Evolutionary conservation across 345 rosid species (phyloP).

Genomic region (Hypericum androsaemum): DNA sequence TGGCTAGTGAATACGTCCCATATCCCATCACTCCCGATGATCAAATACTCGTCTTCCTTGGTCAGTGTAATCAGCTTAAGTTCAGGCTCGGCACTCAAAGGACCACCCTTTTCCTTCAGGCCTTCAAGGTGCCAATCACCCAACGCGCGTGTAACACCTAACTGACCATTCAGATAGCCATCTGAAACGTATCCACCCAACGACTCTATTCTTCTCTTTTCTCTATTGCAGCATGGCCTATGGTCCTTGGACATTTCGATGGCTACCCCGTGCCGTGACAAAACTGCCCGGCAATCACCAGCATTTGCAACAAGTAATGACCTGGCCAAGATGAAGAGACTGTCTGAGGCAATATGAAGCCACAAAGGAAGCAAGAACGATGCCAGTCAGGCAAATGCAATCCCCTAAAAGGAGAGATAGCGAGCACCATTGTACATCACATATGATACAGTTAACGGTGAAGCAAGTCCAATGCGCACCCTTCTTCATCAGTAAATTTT

Average conservation of each 20-base stretch:
- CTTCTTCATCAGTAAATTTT: no score
- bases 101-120: slow-evolving; percentile 48
- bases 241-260: slow-evolving; percentile 74
- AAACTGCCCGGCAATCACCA: slow-evolving; percentile 84
- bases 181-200: slow-evolving; percentile 55
- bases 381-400: not conserved
- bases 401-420: not conserved
- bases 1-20: slow-evolving; percentile 81
- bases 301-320: slow-evolving; percentile 84
- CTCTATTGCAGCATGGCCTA: slow-evolving; percentile 47
- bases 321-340: slow-evolving; percentile 22
- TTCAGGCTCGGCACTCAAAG: slow-evolving; percentile 80
- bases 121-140: slow-evolving; percentile 77
- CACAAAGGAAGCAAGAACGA: not conserved
- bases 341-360: not conserved
- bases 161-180: slow-evolving; percentile 64
- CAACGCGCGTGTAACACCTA: slow-evolving; percentile 67
- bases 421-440: no score
- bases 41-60: slow-evolving; percentile 71
- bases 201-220: slow-evolving; percentile 50
- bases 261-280: slow-evolving; percentile 53
- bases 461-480: no score
- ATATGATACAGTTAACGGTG: no score
- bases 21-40: slow-evolving; percentile 73
- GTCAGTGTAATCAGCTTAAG: slow-evolving; percentile 43